These are phyloP conservation scores for Kingdonia uniflora DNA, from an alignment of 164 flowering plant species.

Conservation along the genomic window DNA sequence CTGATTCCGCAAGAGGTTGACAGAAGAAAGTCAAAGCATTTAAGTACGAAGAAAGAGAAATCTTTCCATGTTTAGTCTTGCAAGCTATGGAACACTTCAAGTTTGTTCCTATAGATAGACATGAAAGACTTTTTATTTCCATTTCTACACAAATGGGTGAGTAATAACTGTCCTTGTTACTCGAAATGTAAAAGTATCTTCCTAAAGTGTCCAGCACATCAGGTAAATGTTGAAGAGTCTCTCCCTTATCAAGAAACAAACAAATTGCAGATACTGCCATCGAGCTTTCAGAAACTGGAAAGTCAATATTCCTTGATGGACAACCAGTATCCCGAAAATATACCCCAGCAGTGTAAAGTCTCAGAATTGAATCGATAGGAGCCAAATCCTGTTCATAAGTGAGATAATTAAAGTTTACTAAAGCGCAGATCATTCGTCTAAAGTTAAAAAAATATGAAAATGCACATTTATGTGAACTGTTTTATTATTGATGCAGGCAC, in stretches of 20 bases:
- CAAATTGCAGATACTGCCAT: slow-evolving; percentile 10
- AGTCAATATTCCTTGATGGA: slow-evolving; percentile 7
- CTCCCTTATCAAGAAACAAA: slow-evolving; percentile 21
- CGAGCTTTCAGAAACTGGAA: slow-evolving; percentile 9
- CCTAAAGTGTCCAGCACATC: slow-evolving; percentile 17
- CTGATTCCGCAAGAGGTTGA: slow-evolving; percentile 50
- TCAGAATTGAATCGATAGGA: slow-evolving; percentile 31
- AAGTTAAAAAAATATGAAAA: not conserved
- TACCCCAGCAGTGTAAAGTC: slow-evolving; percentile 53
- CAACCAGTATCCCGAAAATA: slow-evolving; percentile 14
- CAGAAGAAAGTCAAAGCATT: slow-evolving; percentile 61
- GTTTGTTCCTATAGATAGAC: slow-evolving; percentile 2
- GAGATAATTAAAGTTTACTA: slow-evolving; percentile 1
- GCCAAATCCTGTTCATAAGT: slow-evolving; percentile 24
- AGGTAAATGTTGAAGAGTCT: slow-evolving; percentile 21
- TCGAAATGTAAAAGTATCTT: slow-evolving; percentile 17
- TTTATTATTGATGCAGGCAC: too few species aligned
- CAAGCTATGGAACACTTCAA: slow-evolving; percentile 10
- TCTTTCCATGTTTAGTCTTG: slow-evolving; percentile 15
- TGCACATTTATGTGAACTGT: not conserved
- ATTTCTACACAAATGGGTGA: too few species aligned
- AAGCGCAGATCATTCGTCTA: not conserved
- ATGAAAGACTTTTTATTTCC: too few species aligned
- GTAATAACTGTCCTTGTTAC: slow-evolving; percentile 8
- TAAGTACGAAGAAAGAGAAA: slow-evolving; percentile 26